Evolutionary conservation across 441 rosid genomes (phyloP).

Genomic region (Pelargonium myrrhifolium): DNA sequence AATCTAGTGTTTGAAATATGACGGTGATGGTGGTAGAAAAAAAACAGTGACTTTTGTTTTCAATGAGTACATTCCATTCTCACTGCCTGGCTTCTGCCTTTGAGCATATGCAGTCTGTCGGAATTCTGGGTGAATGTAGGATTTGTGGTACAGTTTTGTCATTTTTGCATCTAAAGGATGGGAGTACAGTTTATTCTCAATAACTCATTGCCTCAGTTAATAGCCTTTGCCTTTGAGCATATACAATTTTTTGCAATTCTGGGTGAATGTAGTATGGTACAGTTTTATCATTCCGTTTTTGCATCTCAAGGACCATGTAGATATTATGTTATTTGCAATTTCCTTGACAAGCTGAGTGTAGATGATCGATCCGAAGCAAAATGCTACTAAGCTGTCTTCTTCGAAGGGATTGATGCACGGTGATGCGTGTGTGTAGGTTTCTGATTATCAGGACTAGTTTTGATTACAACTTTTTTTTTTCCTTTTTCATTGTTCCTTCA

Average conservation of each 20-base stretch:
- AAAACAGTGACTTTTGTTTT: too few species aligned
- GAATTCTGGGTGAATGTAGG: not conserved
- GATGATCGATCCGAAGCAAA: not conserved
- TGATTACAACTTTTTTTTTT: not conserved
- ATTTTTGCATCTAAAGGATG: too few species aligned
- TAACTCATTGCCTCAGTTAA: not conserved
- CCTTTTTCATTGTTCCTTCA: not conserved
- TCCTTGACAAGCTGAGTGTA: not conserved
- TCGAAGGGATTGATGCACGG: not conserved
- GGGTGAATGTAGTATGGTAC: conserved; percentile 1
- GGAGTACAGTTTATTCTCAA: not conserved
- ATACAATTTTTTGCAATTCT: not conserved
- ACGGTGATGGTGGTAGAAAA: not conserved
- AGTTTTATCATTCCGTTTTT: not conserved
- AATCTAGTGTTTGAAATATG: not conserved
- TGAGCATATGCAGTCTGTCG: not conserved
- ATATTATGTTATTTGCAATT: not conserved
- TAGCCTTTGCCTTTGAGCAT: not conserved
- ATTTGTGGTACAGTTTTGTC: too few species aligned
- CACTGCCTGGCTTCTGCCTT: not conserved
- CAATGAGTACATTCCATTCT: not conserved
- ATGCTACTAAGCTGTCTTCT: not conserved
- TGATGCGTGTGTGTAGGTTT: not conserved
- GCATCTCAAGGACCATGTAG: not conserved
- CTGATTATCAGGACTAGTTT: conserved; percentile 2